Percentiles rank a stretch among this genome's conserved stretches.
These are phyloP conservation scores for Suhomyces bokatorum DNA, from an alignment of 1,139 yeast species.

Conservation along the genomic window DNA sequence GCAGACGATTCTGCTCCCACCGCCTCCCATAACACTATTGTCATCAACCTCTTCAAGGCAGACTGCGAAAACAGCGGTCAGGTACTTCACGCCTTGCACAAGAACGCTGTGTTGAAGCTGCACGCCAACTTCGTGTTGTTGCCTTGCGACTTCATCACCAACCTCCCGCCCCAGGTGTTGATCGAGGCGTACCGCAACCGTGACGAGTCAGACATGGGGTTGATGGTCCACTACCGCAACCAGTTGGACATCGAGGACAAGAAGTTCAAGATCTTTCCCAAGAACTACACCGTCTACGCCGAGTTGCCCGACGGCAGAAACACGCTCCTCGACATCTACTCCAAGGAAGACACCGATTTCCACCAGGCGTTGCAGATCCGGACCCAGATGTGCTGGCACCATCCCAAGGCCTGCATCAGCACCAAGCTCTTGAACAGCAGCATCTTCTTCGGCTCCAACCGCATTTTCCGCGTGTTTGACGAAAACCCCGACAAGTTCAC, in stretches of 20 bases:
- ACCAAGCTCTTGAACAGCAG: slow-evolving; percentile 74
- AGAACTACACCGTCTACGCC: slow-evolving; percentile 51
- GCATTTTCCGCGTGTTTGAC: slow-evolving; percentile 44
- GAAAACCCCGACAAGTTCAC: slow-evolving; percentile 33
- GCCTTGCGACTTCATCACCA: slow-evolving; percentile 93
- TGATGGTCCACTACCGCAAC: slow-evolving; percentile 72
- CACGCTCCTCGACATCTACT: slow-evolving; percentile 68
- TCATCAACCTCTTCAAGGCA: slow-evolving; percentile 47
- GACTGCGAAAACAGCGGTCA: slow-evolving; percentile 64
- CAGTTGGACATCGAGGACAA: slow-evolving; percentile 75
- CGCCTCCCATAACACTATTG: slow-evolving; percentile 7
- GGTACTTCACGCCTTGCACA: slow-evolving; percentile 50
- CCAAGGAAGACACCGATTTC: slow-evolving; percentile 62
- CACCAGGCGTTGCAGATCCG: slow-evolving; percentile 74
- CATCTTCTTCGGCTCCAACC: slow-evolving; percentile 71
- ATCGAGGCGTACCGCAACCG: slow-evolving; percentile 81
- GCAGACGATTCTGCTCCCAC: slow-evolving; percentile 6
- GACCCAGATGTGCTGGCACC: slow-evolving; percentile 87
- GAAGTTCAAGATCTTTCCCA: slow-evolving; percentile 55
- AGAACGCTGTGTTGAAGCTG: slow-evolving; percentile 41
- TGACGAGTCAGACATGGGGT: slow-evolving; percentile 63
- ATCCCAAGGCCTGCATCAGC: slow-evolving; percentile 75
- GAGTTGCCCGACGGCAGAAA: slow-evolving; percentile 53
- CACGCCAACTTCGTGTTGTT: slow-evolving; percentile 62
- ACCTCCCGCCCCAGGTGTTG: slow-evolving; percentile 85